Base-by-base conservation (phyloP, 306 rosid species). In the Rubus parviflorus region DNA sequence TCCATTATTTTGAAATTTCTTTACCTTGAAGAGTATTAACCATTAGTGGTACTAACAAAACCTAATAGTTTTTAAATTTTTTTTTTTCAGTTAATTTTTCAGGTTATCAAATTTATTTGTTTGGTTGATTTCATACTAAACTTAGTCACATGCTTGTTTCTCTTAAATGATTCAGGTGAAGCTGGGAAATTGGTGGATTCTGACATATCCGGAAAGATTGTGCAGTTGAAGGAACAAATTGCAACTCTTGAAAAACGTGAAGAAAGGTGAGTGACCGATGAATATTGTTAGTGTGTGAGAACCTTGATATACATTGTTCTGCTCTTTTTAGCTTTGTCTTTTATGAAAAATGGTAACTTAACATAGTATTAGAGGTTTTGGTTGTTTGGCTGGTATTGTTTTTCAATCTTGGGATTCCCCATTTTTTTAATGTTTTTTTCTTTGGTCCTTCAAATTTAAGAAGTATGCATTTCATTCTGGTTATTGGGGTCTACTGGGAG, bases 241-340 rank as follows among this genome's bases (percentile, higher is more conserved):
- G 97, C 98, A 46, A 95, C 92, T 68, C 92, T 92, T 53, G 98
- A 95, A 85, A 95, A 92, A 79, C 93, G 97, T 68, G 98, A 95
- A 87, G 98, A 95, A 82, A 90, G 98, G 97, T 83, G 75, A 77
- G 80, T 83, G 65, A 54, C 61, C 68, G 51, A 65, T 72, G 72
- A 52, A 58, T 45, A 52, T 74, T 25, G 16, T 19, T 19, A 52
- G 53, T 70, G 8, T 41, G 23, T 48, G 15, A 4, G 16, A 54
- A 72, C 38, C 63, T 72, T 71, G 30, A 9, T 76, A 30, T 30
- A 1, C 48, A 6, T 61, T 70, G 38, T 8, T 30, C 45, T 20
- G 40, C 68, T 20, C 75, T 76, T 25, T 64, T 57, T 53, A 66
- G 64, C 77, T 58, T 10, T 25, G 13, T 23, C 30, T 35, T 25